Evolutionary conservation across 306 rosid genomes (phyloP), one percentile per base, ranked within the genome.

Genomic region (Rosa multiflora): DNA sequence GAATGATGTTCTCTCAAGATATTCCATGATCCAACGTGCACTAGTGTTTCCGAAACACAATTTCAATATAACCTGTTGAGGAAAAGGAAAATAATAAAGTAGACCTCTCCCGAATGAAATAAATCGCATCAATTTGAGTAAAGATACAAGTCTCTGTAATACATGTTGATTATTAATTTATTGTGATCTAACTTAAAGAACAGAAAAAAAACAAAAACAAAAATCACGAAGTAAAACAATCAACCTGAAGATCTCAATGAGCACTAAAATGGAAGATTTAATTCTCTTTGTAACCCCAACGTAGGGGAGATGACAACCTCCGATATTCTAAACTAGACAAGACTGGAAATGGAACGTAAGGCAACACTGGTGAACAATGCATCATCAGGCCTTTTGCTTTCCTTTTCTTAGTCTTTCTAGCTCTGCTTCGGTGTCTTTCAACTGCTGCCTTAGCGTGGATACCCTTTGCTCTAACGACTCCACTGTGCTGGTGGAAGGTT

Each of bases 351-450:
- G 70, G 78, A 81, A 77, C 44, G 42, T 71, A 9, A n/a, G 14
- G 72, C 79, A 70, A 80, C 21, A 53, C 51, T 76, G 82, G 11
- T 42, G 43, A 59, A 70, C 52, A 62, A 61, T 76, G 69, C 5
- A 39, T 29, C 47, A 74, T 87, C 85, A 93, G 61, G 79, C 82
- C 88, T 80, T 72, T 71, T 81, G 76, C 72, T 85, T 85, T 72
- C 93, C 92, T 73, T 78, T 86, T 83, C 80, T 84, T 67, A 84
- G 79, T 86, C 71, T 88, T 75, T 88, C 97, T 78, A 93, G 82
- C 76, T 91, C 93, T 72, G 86, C 83, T 87, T 96, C 97, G 0
- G 96, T 89, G 1, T 89, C 92, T 26, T 73, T 78, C 88, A 96
- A 85, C 83, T 85, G 94, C 72, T 23, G 86, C 77, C 80, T 82